phyloP scores from a whole-genome alignment of 2,329 filamentous ascomycete genomes.

The Fusarium sterilihyphosum region DNA sequence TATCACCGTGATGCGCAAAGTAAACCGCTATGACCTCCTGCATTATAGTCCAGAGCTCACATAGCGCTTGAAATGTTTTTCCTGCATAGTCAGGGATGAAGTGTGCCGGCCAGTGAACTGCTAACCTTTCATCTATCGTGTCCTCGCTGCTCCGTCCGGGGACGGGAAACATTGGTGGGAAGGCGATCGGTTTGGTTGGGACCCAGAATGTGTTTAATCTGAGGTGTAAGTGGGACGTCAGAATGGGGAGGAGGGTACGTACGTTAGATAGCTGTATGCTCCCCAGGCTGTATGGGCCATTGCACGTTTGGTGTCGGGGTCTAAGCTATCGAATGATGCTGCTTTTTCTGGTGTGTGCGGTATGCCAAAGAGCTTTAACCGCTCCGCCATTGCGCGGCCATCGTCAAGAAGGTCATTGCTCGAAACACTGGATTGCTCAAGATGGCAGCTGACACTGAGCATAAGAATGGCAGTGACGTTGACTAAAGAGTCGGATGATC shows the following conservation, averaged over 20 bases:
- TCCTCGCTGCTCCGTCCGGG: conserved; percentile 12
- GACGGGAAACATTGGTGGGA: conserved; percentile 24
- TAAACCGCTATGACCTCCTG: conserved; percentile 29
- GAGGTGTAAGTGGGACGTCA: neutral
- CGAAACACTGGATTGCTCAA: neutral
- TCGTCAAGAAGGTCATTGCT: conserved; percentile 15
- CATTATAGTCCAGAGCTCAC: conserved; percentile 32
- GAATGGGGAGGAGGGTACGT: neutral
- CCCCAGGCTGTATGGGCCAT: conserved; percentile 15
- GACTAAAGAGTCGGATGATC: conserved; percentile 18
- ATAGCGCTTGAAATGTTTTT: conserved; percentile 24
- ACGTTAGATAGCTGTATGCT: conserved; percentile 27
- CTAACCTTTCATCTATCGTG: conserved; percentile 24
- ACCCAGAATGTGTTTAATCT: conserved; percentile 24
- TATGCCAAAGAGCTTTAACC: conserved; percentile 15
- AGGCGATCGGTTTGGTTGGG: conserved; percentile 4
- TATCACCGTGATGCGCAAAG: neutral
- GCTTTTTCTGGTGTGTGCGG: conserved; percentile 16
- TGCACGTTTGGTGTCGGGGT: conserved; percentile 10
- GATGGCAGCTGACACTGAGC: conserved; percentile 15
- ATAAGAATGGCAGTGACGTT: conserved; percentile 31
- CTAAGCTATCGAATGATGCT: conserved; percentile 1
- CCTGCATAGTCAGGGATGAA: conserved; percentile 23
- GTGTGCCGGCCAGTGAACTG: conserved; percentile 25
- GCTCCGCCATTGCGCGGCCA: conserved; percentile 14